Evolutionary conservation across 768 basidiomycete species (phyloP), one percentile per base, ranked within the genome.

Genomic region (Clathrus columnatus): DNA sequence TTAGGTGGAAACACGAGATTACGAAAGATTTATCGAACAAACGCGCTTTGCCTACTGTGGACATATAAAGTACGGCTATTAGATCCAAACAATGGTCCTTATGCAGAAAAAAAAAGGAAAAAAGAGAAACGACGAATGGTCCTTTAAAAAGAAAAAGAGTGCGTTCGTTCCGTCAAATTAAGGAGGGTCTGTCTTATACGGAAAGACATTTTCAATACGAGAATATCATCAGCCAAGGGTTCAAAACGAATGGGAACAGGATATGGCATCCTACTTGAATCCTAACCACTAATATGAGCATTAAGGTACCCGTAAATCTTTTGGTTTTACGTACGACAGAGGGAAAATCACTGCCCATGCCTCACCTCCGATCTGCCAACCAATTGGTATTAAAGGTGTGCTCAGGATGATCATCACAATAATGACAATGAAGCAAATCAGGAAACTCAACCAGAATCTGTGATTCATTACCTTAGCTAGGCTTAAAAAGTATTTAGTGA

Each of bases 401-500:
- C 63, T 57, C n/a, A 61, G 52, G 45, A 70, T 52, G 50, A 65
- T 62, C 45, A 66, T 61, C 27, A 57, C 65, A 17, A 57, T 60
- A 29, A 64, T 45, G 23, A 49, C 45, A 46, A 62, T 50, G 47
- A 59, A 62, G 43, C 67, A 66, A n/a, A 63, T 36, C 16, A 70
- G 36, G 56, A 50, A 58, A 21, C 49, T 65, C 59, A 36, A 52
- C 64, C 65, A 67, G 65, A 71, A 71, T 16, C 67, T 50, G 14
- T 20, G 17, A 50, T 27, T 27, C 17, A 8, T 24, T 24, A 10
- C 23, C 21, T 24, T 14, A 20, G 49, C 17, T 2, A 17, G 28
- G 20, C 2, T 26, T 10, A 18, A 2, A 11, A 30, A 29, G 28
- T 30, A 17, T 36, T 14, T 27, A 14, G 5, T 21, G n/a, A 7